Conservation (phyloP, 495 filamentous ascomycete species). For the Tuber umbilicatum region DNA sequence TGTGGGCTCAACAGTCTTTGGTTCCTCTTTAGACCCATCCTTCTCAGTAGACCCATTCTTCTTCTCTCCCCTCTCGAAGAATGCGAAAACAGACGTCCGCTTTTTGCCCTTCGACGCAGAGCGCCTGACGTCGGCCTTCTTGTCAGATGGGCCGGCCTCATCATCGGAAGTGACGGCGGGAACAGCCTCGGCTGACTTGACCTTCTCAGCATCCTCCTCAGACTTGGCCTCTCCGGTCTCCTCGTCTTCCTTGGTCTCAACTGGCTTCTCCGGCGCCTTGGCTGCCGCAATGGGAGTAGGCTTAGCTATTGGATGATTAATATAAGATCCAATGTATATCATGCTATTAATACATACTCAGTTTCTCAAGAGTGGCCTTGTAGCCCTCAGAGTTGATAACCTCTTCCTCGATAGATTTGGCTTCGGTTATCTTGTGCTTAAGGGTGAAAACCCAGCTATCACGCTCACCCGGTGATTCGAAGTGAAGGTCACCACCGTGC, state of each 20-base stretch:
- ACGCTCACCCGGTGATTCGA: conserved; percentile 59
- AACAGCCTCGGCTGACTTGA: conserved; percentile 46
- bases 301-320: conserved; percentile 45
- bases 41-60: conserved; percentile 34
- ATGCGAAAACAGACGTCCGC: conserved; percentile 68
- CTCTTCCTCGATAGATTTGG: conserved; percentile 63
- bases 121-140: conserved; percentile 49
- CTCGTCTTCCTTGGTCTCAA: conserved; percentile 46
- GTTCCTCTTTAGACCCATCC: conserved; percentile 40
- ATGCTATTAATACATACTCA: conserved; percentile 46
- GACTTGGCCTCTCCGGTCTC: conserved; percentile 40
- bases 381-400: conserved; percentile 67
- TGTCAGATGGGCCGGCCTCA: conserved; percentile 46
- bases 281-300: conserved; percentile 48
- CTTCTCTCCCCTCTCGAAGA: conserved; percentile 42
- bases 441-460: conserved; percentile 81
- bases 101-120: conserved; percentile 77
- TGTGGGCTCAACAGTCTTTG: conserved; percentile 25
- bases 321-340: background rate
- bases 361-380: conserved; percentile 67
- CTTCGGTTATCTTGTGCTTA: conserved; percentile 68
- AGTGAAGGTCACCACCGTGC: conserved; percentile 36
- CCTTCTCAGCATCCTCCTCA: conserved; percentile 48
- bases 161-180: conserved; percentile 28
- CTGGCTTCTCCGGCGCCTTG: conserved; percentile 51